Evolutionary conservation across 129 eudicot species (phyloP), one percentile per base, ranked within the genome.

Genomic region (Tagetes patula): DNA sequence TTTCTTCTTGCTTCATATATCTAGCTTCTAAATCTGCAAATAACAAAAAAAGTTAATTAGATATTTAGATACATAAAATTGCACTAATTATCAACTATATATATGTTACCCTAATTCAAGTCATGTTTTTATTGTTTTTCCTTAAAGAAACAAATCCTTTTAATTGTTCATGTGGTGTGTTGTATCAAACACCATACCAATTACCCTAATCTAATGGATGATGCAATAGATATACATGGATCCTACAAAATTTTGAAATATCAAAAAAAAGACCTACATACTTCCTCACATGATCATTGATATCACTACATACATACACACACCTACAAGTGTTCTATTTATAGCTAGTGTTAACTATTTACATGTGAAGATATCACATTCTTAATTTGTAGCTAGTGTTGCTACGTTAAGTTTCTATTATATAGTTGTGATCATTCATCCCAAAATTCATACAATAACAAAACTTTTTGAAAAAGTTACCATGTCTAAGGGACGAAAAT

Each of bases 11-110:
- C 80, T 75, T 50, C 75, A 71, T 65, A 53, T 52, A 42, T 43
- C 2, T 43, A 43, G 48, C 77, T 74, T 75, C 75, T 77, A 78
- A 43, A 78, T 81, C 91, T 86, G 91, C 75, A 69, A 41, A 63
- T 45, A 47, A 65, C 33, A 45, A 48, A 50, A 75, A n/a, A 71
- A 30, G 7, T 39, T 39, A 4, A 39, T 39, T 4, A 34, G 12
- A 46, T 32, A 33, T 3, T 36, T n/a, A 45, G 43, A 34, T 48
- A 11, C 42, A 67, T 46, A 2, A 67, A 20, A 41, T 14, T 40
- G 36, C 41, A 1, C 34, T 8, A 49, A 43, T 43, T 20, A 20
- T 20, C 27, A 20, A 20, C 27, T 20, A 20, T 20, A 20, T 20
- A 20, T 20, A 20, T 20, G 27, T 20, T 20, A 20, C 27, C 27